Base-by-base conservation (phyloP, 2,329 filamentous ascomycete genomes). In the Dothistroma pini region DNA sequence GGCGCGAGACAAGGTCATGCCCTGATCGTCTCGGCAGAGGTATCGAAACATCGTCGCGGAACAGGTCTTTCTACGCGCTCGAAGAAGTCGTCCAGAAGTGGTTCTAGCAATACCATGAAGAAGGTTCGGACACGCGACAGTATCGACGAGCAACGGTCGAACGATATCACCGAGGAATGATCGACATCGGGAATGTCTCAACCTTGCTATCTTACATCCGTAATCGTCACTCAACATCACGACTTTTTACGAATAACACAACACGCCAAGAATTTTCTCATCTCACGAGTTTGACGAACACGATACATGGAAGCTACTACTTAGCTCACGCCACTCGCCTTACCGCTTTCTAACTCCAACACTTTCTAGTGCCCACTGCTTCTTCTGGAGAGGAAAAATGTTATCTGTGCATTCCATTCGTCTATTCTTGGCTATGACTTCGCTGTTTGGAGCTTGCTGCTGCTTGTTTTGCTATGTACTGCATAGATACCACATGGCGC, bases 71-170 rank as follows among this genome's bases (percentile, higher is more conserved):
- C 68, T 35, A 68, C 58, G 50, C 63, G 66, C 68, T 76, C 64
- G 64, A 78, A 67, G 68, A 78, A 74, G 75, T 71, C 77, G 41
- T 75, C 73, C 11, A 74, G 80, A 38, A 81, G 79, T 64, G 79
- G 79, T 25, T 81, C 79, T 68, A 80, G 78, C 64, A 78, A 79
- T 34, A 81, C 80, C 8, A 78, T 81, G 67, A 81, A 81, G 69
- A 81, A 81, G 67, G 72, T 80, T 14, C 71, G 73, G 55, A 72
- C 69, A n/a, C 58, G 69, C 22, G 69, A 71, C 32, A 70, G 68
- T 35, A 61, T 57, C 31, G 69, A 71, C 22, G 68, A 69, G 41
- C 60, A 60, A 21, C 58, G 61, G 19, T 64, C 61, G 19, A 44
- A 64, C 56, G 66, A 68, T 51, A 68, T 67, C 44, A 58, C 58